These are phyloP conservation scores for Melocanna baccifera DNA, from an alignment of 176 grass and related monocot species.

Conservation along the genomic window DNA sequence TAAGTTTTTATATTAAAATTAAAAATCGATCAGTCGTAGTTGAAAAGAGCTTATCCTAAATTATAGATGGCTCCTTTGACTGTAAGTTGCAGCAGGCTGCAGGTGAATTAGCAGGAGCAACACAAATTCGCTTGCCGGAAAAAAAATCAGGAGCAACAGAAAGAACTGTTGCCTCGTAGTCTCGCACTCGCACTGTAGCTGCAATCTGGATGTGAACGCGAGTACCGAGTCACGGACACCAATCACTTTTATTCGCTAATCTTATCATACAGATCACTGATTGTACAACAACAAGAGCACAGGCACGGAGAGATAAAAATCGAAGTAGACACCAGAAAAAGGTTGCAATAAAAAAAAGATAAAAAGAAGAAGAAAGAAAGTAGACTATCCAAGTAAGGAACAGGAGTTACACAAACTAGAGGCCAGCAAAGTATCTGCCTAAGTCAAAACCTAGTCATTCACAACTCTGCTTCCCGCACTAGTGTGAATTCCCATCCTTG, in stretches of 20 bases:
- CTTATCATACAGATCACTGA: background rate
- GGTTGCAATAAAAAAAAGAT: background rate
- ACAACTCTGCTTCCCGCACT: background rate
- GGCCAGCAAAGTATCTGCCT: background rate
- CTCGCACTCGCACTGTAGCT: background rate
- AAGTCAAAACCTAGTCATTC: conserved; percentile 19
- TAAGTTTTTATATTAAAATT: too few relatives aligned
- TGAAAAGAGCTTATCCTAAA: too few relatives aligned
- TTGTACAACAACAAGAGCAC: conserved; percentile 7
- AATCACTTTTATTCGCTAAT: conserved; percentile 1
- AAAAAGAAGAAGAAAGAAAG: too few relatives aligned
- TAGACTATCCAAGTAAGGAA: background rate
- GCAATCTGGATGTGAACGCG: background rate
- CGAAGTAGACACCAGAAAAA: background rate
- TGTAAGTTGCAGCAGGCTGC: too few relatives aligned
- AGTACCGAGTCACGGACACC: background rate
- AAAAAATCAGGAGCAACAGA: too few relatives aligned
- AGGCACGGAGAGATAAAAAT: background rate
- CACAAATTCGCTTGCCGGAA: too few relatives aligned
- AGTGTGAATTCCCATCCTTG: conserved; percentile 19
- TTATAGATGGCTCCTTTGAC: background rate
- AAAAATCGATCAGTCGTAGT: too few relatives aligned
- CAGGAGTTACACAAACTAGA: background rate
- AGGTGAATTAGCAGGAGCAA: background rate
- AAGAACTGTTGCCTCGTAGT: too few relatives aligned